Evolutionary conservation across 2,329 filamentous ascomycete species (phyloP).

Genomic region (Eutypa lata): DNA sequence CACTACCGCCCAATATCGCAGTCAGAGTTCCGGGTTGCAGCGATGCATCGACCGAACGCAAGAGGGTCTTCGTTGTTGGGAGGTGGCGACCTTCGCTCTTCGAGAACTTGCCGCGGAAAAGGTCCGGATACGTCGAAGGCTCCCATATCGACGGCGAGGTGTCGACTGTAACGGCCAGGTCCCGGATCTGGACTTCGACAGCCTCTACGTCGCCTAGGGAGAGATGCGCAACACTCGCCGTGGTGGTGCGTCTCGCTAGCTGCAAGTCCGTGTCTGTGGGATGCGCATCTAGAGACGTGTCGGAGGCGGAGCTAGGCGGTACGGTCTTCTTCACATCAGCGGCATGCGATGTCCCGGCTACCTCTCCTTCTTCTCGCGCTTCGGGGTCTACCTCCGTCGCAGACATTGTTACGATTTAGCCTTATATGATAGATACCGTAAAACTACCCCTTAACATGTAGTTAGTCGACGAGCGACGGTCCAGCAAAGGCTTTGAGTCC

Average conservation of each 20-base stretch:
- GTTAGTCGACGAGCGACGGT: background rate
- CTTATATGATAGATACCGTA: background rate
- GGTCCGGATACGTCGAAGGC: constrained; percentile 42
- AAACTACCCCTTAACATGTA: background rate
- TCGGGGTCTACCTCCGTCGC: background rate
- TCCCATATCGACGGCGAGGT: constrained; percentile 53
- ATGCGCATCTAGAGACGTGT: constrained; percentile 7
- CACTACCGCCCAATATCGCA: constrained; percentile 72
- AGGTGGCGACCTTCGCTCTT: constrained; percentile 9
- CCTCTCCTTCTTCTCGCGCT: background rate
- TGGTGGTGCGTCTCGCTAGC: constrained; percentile 4
- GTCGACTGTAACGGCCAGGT: constrained; percentile 53
- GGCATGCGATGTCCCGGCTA: background rate
- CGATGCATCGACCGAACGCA: constrained; percentile 62
- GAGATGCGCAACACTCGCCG: constrained; percentile 13
- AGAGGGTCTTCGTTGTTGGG: constrained; percentile 47
- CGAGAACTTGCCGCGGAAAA: constrained; percentile 34
- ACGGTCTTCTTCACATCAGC: background rate
- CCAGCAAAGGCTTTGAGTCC: background rate
- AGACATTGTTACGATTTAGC: background rate
- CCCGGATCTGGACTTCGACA: constrained; percentile 43
- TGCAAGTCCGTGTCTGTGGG: constrained; percentile 6
- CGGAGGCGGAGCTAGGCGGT: background rate
- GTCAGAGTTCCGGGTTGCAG: constrained; percentile 66
- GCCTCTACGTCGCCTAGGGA: constrained; percentile 38